These are phyloP conservation scores for Pisolithus marmoratus DNA, from an alignment of 768 basidiomycete genomes.

Conservation along the genomic window DNA sequence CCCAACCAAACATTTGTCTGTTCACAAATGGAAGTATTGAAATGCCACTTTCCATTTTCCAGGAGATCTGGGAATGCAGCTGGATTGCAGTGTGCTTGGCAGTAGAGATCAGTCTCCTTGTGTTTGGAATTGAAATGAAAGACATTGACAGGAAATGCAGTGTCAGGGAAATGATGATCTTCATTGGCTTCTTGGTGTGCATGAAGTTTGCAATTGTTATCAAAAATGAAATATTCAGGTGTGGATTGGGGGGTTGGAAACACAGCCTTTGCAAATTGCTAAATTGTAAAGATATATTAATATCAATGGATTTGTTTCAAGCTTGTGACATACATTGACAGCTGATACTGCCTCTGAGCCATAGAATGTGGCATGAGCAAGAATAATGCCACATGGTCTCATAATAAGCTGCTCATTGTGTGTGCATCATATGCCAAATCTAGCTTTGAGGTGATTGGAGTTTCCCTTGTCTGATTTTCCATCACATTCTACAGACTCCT, in stretches of 20 bases:
- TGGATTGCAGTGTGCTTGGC: constrained; percentile 25
- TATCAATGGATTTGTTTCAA: not conserved
- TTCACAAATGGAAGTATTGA: constrained; percentile 32
- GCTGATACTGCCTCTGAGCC: constrained; percentile 19
- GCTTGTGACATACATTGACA: constrained; percentile 9
- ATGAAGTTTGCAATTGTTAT: constrained; percentile 16
- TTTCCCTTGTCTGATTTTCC: constrained; percentile 10
- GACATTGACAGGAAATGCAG: constrained; percentile 14
- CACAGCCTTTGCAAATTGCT: constrained; percentile 9
- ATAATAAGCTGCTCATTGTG: constrained; percentile 26
- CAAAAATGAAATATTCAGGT: constrained; percentile 13
- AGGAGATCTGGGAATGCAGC: constrained; percentile 18
- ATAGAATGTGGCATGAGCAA: constrained; percentile 19
- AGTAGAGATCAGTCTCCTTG: constrained; percentile 15
- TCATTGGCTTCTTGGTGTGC: constrained; percentile 4
- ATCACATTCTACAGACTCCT: constrained; percentile 1
- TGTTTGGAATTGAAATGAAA: constrained; percentile 20
- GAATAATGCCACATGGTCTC: constrained; percentile 22
- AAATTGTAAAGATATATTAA: not conserved
- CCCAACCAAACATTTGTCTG: constrained; percentile 32
- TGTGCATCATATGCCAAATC: constrained; percentile 17
- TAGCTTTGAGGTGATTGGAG: constrained; percentile 5
- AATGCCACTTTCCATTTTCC: constrained; percentile 18
- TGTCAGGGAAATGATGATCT: constrained; percentile 10
- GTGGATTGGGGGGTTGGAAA: constrained; percentile 7